Base-by-base conservation (phyloP, 768 basidiomycete genomes). In the Lactarius vividus region DNA sequence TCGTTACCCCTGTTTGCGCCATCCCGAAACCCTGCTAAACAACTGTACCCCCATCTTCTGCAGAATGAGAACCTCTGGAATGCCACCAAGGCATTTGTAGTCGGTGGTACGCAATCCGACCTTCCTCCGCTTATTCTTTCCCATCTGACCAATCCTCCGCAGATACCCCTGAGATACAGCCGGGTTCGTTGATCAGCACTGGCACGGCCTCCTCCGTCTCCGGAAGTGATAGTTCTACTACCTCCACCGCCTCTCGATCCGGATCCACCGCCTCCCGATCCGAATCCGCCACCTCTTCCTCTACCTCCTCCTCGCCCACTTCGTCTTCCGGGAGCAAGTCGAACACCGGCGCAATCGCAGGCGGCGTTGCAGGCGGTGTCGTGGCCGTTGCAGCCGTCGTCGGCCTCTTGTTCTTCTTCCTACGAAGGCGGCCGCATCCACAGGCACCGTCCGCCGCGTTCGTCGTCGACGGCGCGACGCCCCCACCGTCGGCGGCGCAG, bases 341-440 rank as follows among this genome's bases (percentile, higher is more conserved):
- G 8, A 58, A 52, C 37, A 18, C 35, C 16, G 57, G 13, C 1
- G 57, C 52, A 1, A 64, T 64, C n/a, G 58, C 23, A 6, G 52
- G 63, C 9, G 63, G 52, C 10, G 63, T 13, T 13, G 42, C 39
- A 1, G 66, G 66, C 37, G 66, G 61, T 9, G 13, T 63, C 26
- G 53, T 26, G n/a, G 57, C 23, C 3, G 5, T 59, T 16, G 18
- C 57, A 3, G 20, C 53, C 15, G 33, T 42, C 2, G 53, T 0
- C 5, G 28, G 18, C 16, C 1, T 55, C 5, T 11, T 59, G 35
- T 46, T 37, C 52, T 59, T 20, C 29, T 56, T 29, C 29, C 29
- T 29, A 10, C 2, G 26, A 6, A 31, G 53, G 57, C 52, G 35
- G n/a, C 13, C 7, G 2, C 29, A 5, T 13, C n/a, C 29, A 1